A percentile compares a stretch with the other conserved stretches of the same genome.
Conservation (phyloP, 306 rosid genomes). For the Cicer judaicum region DNA sequence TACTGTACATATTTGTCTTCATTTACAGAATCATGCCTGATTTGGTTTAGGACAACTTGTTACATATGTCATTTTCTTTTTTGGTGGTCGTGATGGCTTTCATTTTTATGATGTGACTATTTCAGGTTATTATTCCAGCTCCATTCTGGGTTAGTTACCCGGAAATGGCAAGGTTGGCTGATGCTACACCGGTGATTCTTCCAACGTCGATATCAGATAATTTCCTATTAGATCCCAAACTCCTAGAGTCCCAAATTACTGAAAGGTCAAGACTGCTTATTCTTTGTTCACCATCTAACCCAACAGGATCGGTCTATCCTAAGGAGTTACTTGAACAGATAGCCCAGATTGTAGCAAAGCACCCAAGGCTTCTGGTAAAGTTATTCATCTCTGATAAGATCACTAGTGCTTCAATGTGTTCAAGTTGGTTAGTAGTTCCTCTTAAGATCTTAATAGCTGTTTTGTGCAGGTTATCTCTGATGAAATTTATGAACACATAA, state of each 20-base stretch:
- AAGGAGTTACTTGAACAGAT: constrained; percentile 81
- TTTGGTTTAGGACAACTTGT: constrained; percentile 20
- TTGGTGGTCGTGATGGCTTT: constrained; percentile 6
- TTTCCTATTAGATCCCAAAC: constrained; percentile 83
- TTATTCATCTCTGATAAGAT: constrained; percentile 24
- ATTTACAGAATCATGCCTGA: constrained; percentile 6
- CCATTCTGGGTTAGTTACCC: constrained; percentile 99
- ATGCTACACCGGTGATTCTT: constrained; percentile 92
- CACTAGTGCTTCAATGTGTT: constrained; percentile 28
- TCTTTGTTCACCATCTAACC: constrained; percentile 95
- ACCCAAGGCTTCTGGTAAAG: constrained; percentile 96
- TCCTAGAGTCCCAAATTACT: constrained; percentile 74
- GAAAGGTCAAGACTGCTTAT: constrained; percentile 81
- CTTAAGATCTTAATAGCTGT: constrained; percentile 36
- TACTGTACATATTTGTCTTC: constrained; percentile 8
- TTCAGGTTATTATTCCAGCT: constrained; percentile 93
- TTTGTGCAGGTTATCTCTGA: constrained; percentile 79
- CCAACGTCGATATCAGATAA: constrained; percentile 66
- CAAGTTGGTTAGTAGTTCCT: constrained; percentile 16
- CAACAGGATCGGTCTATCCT: constrained; percentile 97
- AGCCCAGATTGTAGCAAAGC: constrained; percentile 83
- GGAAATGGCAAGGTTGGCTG: constrained; percentile 94
- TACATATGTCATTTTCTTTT: constrained; percentile 1
- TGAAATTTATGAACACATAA: constrained; percentile 94
- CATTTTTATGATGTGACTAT: constrained; percentile 28